These are phyloP conservation scores for Lecanicillium sp. DNA, from an alignment of 2,329 filamentous ascomycete species.

Conservation along the genomic window DNA sequence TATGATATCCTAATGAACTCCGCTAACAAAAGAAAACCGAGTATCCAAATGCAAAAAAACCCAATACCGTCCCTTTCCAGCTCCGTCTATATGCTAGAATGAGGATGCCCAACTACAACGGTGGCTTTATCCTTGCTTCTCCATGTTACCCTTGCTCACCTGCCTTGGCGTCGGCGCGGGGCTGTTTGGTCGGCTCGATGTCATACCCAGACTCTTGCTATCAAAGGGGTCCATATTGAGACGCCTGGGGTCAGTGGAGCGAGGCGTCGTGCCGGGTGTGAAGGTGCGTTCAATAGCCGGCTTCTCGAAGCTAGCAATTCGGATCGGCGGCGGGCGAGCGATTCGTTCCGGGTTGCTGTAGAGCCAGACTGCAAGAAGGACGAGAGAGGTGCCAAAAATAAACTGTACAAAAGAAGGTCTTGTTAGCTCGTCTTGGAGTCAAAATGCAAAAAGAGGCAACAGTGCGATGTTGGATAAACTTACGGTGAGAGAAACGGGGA, in stretches of 20 bases:
- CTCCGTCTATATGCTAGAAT: constrained; percentile 1
- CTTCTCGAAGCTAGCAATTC: constrained; percentile 72
- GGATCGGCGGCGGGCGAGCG: constrained; percentile 55
- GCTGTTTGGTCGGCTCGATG: constrained; percentile 39
- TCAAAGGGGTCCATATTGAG: constrained; percentile 34
- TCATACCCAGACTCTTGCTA: constrained; percentile 27
- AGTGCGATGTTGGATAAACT: constrained; percentile 25
- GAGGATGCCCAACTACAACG: background rate
- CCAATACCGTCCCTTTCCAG: background rate
- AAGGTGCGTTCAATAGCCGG: constrained; percentile 45
- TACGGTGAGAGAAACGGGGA: constrained; percentile 65
- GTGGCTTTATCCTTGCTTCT: constrained; percentile 6
- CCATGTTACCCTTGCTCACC: constrained; percentile 29
- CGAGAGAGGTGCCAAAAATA: constrained; percentile 67
- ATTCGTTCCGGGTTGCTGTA: constrained; percentile 63
- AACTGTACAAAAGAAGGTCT: constrained; percentile 57
- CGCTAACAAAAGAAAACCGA: no score
- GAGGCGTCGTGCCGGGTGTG: constrained; percentile 28
- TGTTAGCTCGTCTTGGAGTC: background rate
- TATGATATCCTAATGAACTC: no score
- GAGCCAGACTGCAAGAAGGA: constrained; percentile 76
- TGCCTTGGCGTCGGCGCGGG: constrained; percentile 32
- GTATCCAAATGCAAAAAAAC: background rate
- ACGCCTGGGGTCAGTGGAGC: constrained; percentile 21
- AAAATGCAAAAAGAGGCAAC: constrained; percentile 7